Base-by-base conservation (phyloP, 805 yeast genomes). In the Cyberlindnera maritima region DNA sequence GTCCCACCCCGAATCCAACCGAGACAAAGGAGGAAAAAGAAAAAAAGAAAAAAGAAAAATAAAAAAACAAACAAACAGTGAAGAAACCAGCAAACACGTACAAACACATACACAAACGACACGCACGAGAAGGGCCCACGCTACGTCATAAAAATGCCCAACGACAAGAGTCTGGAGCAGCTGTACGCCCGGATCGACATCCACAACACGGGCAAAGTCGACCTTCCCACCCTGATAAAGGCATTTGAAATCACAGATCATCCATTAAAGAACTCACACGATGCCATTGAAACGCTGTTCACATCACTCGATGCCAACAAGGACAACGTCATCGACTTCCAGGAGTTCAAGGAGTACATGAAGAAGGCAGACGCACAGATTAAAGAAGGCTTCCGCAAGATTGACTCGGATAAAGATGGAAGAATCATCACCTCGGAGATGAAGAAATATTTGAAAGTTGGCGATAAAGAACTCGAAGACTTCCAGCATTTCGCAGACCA, bases 351-450 rank as follows among this genome's bases (percentile, higher is more conserved):
- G 55, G 66, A 68, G 25, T 89, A 87, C 65, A 74, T 86, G 23
- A 61, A 70, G 10, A 71, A 72, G 14, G 88, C 96, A 1, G 96
- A 89, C 59, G 67, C 70, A 14, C 92, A 86, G 60, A 84, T 88
- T 47, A 72, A 74, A 31, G 68, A 66, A 36, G 94, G 96, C 0
- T 88, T 89, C 63, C 68, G 71, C 43, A 77, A 70, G 46, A 75
- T 88, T 33, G 96, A 88, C 63, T 67, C 68, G 35, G 88, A 88
- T 58, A 69, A 80, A 41, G 95, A 88, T 61, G 96, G 96, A 1
- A 76, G 64, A 49, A 72, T 90, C 29, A 78, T 79, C 39, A 72
- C 78, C 37, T 69, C 72, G 1, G 97, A 91, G 57, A 79, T 92
- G 40, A 75, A 76, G 34, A 71, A 67, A 19, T 95, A 92, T 56